These are phyloP conservation scores for Bacterosira constricta DNA, from an alignment of 108 stramenopile species.

Conservation along the genomic window DNA sequence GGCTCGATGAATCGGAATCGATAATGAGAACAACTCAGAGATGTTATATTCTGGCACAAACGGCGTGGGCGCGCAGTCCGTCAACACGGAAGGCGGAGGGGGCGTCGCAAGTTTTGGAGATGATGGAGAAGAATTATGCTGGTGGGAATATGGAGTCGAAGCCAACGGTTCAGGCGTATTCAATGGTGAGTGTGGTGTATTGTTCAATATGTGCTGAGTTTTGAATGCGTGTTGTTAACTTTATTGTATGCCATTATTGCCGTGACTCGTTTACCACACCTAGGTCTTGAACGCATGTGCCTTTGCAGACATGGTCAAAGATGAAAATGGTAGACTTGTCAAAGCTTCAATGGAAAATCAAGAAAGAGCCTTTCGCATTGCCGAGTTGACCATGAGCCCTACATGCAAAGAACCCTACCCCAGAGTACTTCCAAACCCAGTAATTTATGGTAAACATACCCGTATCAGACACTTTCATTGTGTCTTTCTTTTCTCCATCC, in stretches of 20 bases:
- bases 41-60: conserved; percentile 58
- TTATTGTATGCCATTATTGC: background rate
- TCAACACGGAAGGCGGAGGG: conserved; percentile 56
- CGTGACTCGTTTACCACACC: background rate
- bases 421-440: conserved; percentile 36
- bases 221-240: background rate
- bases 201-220: background rate
- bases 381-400: conserved; percentile 50
- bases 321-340: conserved; percentile 26
- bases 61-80: conserved; percentile 60
- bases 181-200: conserved; percentile 34
- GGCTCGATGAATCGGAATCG: conserved; percentile 51
- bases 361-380: conserved; percentile 64
- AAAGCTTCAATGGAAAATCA: conserved; percentile 45
- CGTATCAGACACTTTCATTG: too few relatives aligned
- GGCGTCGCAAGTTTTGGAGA: conserved; percentile 56
- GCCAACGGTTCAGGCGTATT: conserved; percentile 59
- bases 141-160: conserved; percentile 47
- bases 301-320: conserved; percentile 50
- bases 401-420: conserved; percentile 37
- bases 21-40: conserved; percentile 52
- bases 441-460: conserved; percentile 65
- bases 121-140: conserved; percentile 52
- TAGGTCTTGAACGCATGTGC: conserved; percentile 73
- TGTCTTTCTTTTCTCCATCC: too few relatives aligned